Evolutionary conservation across 768 basidiomycete species (phyloP), one percentile per base, ranked within the genome.

Genomic region (Russula brevipes): DNA sequence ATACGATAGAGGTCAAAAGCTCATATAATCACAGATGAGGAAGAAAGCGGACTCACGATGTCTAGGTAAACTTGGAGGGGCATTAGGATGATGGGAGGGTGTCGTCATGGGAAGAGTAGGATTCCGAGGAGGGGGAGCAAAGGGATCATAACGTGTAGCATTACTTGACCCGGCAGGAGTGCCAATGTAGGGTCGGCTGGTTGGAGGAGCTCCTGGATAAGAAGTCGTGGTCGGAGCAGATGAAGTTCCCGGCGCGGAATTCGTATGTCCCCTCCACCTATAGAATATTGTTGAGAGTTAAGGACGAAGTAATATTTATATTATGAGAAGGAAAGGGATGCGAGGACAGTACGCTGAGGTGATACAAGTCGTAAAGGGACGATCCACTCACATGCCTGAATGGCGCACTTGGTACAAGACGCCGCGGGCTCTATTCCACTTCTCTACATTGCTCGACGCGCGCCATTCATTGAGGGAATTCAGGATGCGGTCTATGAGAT

Each of bases 401-500:
- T 73, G 77, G 67, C 86, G 81, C 56, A 91, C 87, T 75, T 88
- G 86, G 56, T 79, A 72, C 54, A 92, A 72, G 61, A 92, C 81
- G 41, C 78, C 77, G 72, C 85, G 86, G 30, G 86, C 89, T 68
- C 82, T 88, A 61, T 76, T 73, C 85, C 87, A 92, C 71, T 81
- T 84, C 67, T 87, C 88, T 54, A 81, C 75, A 60, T 79, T 77
- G 70, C 81, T 83, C 1, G 74, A 72, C 56, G 73, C 72, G 70
- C 81, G 81, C 86, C 88, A 91, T 56, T 69, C 61, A 64, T 88
- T 85, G 68, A 93, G 74, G 65, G 80, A 76, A 8, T 69, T 67
- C 50, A 82, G 74, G 64, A 94, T 86, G 65, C 89, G 81, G 72
- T 91, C 88, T 71, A 92, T 91, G 52, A 93, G 81, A 39, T 93